These are phyloP conservation scores for Ustilago crameri DNA, from an alignment of 1,284 basidiomycete species.

Conservation along the genomic window DNA sequence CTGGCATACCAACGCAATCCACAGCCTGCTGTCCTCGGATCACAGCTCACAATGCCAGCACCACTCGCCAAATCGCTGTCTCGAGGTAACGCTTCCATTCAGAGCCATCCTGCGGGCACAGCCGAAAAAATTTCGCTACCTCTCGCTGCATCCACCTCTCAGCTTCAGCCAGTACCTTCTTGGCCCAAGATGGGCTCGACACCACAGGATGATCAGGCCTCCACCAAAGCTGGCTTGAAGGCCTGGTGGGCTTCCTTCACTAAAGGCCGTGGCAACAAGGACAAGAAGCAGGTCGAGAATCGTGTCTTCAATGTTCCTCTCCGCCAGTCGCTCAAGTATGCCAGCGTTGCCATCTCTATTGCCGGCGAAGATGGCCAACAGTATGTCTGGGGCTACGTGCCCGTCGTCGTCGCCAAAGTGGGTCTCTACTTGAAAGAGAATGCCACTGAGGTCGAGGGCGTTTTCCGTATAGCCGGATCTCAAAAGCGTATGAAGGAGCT, in stretches of 20 bases:
- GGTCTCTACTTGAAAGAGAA: slow-evolving; percentile 71
- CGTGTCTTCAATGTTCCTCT: slow-evolving; percentile 84
- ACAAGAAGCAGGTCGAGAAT: slow-evolving; percentile 39
- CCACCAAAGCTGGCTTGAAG: slow-evolving; percentile 52
- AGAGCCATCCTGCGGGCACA: slow-evolving; percentile 31
- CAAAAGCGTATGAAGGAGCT: slow-evolving; percentile 94
- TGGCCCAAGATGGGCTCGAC: slow-evolving; percentile 36
- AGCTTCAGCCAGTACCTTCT: slow-evolving; percentile 41
- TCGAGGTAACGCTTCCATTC: slow-evolving; percentile 39
- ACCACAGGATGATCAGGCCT: slow-evolving; percentile 52
- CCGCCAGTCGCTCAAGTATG: slow-evolving; percentile 83
- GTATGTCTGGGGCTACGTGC: slow-evolving; percentile 78
- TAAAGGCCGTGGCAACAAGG: slow-evolving; percentile 45
- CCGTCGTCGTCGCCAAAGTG: slow-evolving; percentile 97
- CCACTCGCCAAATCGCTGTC: slow-evolving; percentile 39
- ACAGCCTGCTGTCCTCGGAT: too few species aligned
- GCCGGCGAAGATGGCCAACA: slow-evolving; percentile 72
- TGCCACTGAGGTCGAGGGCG: slow-evolving; percentile 90
- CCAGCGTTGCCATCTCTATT: slow-evolving; percentile 94
- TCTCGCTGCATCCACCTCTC: slow-evolving; percentile 34
- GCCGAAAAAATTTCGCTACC: slow-evolving; percentile 24
- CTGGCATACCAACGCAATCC: neutral
- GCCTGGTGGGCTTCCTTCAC: slow-evolving; percentile 63
- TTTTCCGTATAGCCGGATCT: slow-evolving; percentile 81
- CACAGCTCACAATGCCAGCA: slow-evolving; percentile 27